A percentile compares a stretch with the other conserved stretches of the same genome.
phyloP scores from a whole-genome alignment of 2,329 filamentous ascomycete species.

The Pezicula rhizophila region DNA sequence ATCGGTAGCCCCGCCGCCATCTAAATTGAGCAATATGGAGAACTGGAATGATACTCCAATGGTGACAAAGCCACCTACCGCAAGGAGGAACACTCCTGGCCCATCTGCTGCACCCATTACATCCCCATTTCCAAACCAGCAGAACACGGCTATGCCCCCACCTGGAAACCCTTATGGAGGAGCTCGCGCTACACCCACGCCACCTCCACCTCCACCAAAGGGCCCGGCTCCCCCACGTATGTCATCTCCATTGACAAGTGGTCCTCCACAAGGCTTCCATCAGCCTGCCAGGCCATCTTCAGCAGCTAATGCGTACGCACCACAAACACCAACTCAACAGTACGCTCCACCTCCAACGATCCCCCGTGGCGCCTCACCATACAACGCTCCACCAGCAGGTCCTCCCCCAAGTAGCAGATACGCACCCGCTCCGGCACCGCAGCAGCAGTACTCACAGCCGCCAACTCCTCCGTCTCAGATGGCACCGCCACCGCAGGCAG shows the following conservation, averaged over 20 bases:
- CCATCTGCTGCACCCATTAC: constrained; percentile 53
- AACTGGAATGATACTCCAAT: constrained; percentile 96
- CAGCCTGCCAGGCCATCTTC: constrained; percentile 47
- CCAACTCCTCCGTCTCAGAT: constrained; percentile 31
- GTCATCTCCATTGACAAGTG: constrained; percentile 60
- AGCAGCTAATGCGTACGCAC: constrained; percentile 59
- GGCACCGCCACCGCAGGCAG: constrained; percentile 34
- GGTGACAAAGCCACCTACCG: constrained; percentile 65
- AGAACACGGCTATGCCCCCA: constrained; percentile 47
- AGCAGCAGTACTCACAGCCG: constrained; percentile 40
- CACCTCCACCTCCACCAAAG: constrained; percentile 80
- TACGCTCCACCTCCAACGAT: constrained; percentile 48
- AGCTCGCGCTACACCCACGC: constrained; percentile 58
- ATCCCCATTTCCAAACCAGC: constrained; percentile 70
- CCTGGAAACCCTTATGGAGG: constrained; percentile 52
- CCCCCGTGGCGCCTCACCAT: constrained; percentile 74
- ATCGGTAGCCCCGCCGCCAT: constrained; percentile 64
- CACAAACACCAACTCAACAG: constrained; percentile 42
- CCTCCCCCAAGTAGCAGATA: constrained; percentile 71
- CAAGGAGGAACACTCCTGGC: constrained; percentile 69
- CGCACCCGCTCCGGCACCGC: constrained; percentile 58
- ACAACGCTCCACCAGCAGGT: constrained; percentile 70
- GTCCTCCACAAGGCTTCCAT: constrained; percentile 44
- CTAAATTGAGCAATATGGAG: constrained; percentile 63
- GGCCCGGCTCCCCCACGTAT: constrained; percentile 64